Conservation (phyloP, 2,329 filamentous ascomycete genomes). For the Monilinia polystroma region DNA sequence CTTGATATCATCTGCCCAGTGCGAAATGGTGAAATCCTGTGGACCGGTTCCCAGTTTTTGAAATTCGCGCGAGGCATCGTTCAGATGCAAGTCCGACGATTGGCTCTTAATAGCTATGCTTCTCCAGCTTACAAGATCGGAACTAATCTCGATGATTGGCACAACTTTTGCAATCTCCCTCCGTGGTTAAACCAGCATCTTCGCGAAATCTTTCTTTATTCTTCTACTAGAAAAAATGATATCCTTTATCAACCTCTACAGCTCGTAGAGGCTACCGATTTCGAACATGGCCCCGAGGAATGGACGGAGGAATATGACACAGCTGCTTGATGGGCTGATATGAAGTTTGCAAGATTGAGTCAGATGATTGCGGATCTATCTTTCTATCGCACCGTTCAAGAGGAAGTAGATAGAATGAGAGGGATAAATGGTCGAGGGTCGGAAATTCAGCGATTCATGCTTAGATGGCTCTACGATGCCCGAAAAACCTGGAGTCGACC, state of each 20-base stretch:
- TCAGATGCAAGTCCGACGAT: not conserved
- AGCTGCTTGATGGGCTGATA: not conserved
- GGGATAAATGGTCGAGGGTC: not conserved
- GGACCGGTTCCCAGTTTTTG: not conserved
- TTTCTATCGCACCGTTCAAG: not conserved
- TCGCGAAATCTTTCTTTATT: not conserved
- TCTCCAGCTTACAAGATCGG: not conserved
- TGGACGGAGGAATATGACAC: not conserved
- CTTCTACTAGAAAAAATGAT: not conserved
- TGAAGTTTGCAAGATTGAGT: not conserved
- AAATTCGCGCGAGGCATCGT: not conserved
- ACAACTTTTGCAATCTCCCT: not conserved
- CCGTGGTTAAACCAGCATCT: not conserved
- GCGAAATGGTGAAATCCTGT: not conserved
- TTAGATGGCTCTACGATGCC: not conserved
- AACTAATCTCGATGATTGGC: not conserved
- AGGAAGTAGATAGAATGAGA: not conserved
- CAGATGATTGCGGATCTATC: not conserved
- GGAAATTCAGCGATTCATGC: not conserved
- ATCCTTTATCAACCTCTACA: not conserved
- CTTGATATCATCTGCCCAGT: constrained; percentile 8
- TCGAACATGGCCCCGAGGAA: rapidly evolving
- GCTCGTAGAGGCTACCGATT: not conserved
- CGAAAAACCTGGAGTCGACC: not conserved
- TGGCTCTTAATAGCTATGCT: not conserved